Percentiles rank a stretch among this genome's conserved stretches.
Evolutionary conservation across 345 rosid species (phyloP).

Genomic region (Odontarrhena argentea): DNA sequence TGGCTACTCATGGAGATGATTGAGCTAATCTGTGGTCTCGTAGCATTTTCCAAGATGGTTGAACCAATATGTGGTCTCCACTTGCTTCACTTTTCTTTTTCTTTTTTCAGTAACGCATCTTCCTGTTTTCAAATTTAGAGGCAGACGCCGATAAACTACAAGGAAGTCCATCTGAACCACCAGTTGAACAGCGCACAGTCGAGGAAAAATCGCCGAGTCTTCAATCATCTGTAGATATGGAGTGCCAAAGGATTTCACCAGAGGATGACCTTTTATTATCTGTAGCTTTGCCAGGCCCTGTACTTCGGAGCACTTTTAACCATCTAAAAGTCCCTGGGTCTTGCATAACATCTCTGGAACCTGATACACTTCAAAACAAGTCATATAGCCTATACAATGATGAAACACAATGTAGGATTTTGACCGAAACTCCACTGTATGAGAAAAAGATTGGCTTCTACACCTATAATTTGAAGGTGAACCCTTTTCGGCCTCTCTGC

Average conservation of each 20-base stretch:
- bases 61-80: neutral
- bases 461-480: conserved; percentile 53
- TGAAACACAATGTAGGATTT: conserved; percentile 37
- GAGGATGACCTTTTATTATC: conserved; percentile 38
- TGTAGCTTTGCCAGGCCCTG: conserved; percentile 44
- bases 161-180: conserved; percentile 44
- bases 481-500: conserved; percentile 88
- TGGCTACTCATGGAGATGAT: conserved; percentile 16
- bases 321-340: conserved; percentile 52
- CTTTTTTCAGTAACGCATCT: conserved; percentile 14
- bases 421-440: conserved; percentile 37
- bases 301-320: conserved; percentile 53
- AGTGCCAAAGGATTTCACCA: conserved; percentile 38
- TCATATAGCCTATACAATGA: conserved; percentile 38
- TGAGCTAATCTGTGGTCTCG: conserved; percentile 19
- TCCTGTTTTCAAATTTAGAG: conserved; percentile 32
- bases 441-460: conserved; percentile 53
- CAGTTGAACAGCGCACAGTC: conserved; percentile 33
- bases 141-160: conserved; percentile 49
- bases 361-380: conserved; percentile 40
- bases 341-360: conserved; percentile 32
- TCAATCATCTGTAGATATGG: conserved; percentile 39
- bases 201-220: conserved; percentile 30
- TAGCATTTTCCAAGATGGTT: conserved; percentile 15
- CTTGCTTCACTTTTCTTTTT: conserved; percentile 15